A percentile compares a stretch with the other conserved stretches of the same genome.
Evolutionary conservation across 2,329 filamentous ascomycete species (phyloP).

Genomic region (Atkinsonella hypoxylon): DNA sequence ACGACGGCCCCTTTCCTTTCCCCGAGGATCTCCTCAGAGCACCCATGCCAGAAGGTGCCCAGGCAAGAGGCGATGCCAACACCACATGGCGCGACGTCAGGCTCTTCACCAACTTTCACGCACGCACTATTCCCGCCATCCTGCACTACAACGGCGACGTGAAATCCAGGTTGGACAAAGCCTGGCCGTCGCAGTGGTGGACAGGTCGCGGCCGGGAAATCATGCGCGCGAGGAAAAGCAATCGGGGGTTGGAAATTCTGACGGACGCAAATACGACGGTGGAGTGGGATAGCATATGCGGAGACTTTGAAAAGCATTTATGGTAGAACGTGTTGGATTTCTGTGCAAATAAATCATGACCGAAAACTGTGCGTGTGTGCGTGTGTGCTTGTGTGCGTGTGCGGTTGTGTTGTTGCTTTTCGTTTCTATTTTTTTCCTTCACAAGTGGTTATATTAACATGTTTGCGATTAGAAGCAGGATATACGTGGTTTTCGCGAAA

Average conservation of each 20-base stretch:
- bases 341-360: background rate
- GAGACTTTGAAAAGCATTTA: background rate
- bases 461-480: too few species aligned
- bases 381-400: background rate
- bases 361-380: background rate
- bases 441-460: too few species aligned
- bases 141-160: background rate
- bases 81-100: background rate
- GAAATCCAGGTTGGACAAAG: background rate
- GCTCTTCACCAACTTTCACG: background rate
- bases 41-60: background rate
- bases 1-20: background rate
- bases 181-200: background rate
- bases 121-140: background rate
- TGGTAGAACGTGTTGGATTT: background rate
- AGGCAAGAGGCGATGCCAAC: background rate
- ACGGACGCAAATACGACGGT: background rate
- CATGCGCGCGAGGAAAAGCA: background rate
- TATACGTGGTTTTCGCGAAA: too few species aligned
- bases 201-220: background rate
- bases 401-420: background rate
- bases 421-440: background rate
- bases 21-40: background rate
- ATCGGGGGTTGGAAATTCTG: background rate
- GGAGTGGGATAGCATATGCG: background rate